Conservation (phyloP, 1,284 basidiomycete species). For the Microbotryum silenes-acaulis region DNA sequence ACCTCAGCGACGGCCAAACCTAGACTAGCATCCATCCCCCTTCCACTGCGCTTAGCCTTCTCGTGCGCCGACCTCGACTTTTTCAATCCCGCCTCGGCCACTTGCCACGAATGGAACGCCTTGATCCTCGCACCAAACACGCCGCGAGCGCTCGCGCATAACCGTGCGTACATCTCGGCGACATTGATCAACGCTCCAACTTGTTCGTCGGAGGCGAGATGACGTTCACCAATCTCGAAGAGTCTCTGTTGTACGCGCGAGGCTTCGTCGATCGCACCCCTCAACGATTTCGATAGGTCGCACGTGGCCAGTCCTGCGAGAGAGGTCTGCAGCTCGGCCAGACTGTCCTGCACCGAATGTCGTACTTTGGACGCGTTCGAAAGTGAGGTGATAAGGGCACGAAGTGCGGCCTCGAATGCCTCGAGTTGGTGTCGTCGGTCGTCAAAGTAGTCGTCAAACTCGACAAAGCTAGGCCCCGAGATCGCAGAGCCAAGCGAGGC, state of each 20-base stretch:
- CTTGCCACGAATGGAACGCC: slow-evolving; percentile 70
- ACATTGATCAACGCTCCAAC: slow-evolving; percentile 31
- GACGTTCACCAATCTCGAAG: slow-evolving; percentile 26
- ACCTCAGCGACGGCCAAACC: slow-evolving; percentile 64
- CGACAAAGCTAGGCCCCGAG: slow-evolving; percentile 75
- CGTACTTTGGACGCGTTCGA: slow-evolving; percentile 73
- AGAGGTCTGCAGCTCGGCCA: slow-evolving; percentile 37
- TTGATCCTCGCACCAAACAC: slow-evolving; percentile 81
- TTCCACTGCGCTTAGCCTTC: slow-evolving; percentile 64
- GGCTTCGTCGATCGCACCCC: slow-evolving; percentile 40
- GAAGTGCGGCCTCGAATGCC: slow-evolving; percentile 78
- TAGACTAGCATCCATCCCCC: slow-evolving; percentile 57
- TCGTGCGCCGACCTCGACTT: slow-evolving; percentile 70
- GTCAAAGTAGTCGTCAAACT: slow-evolving; percentile 98
- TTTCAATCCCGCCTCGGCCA: slow-evolving; percentile 63
- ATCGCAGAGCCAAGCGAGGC: slow-evolving; percentile 57
- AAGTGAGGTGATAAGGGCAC: slow-evolving; percentile 74
- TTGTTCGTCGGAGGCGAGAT: slow-evolving; percentile 29
- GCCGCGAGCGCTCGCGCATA: slow-evolving; percentile 80
- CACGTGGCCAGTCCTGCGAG: slow-evolving; percentile 39
- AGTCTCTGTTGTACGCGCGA: slow-evolving; percentile 38
- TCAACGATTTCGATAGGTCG: slow-evolving; percentile 39
- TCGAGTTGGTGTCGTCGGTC: slow-evolving; percentile 78
- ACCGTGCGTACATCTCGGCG: slow-evolving; percentile 85
- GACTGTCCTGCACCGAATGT: slow-evolving; percentile 42